Base-by-base conservation (phyloP, 163 green algal species). In the Coccomyxa subellipsoidea region DNA sequence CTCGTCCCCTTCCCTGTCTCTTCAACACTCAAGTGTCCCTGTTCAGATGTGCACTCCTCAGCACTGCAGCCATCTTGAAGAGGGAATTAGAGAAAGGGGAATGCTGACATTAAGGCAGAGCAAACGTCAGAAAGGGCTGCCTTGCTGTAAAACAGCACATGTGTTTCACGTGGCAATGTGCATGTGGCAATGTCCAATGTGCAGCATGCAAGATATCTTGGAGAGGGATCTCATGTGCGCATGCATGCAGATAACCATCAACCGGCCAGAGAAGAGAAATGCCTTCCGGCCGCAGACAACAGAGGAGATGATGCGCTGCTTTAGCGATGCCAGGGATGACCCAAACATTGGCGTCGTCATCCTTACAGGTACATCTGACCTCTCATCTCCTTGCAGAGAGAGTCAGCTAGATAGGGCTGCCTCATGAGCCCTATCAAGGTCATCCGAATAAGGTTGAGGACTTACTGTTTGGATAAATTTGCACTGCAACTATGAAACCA, bases 231-330 rank as follows among this genome's bases (percentile, higher is more conserved):
- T 31, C 21, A 27, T 66, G 36, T 39, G 23, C 54, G 71, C 6
- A n/a, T 54, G n/a, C 12, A 29, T 87, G 82, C 91, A 98, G 94
- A 97, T 99, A 32, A 98, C 91, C 54, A 99, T 99, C 85, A 98
- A 99, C 84, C 84, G 96, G 0, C 96, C 95, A 29, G 83, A 98
- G 27, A 94, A 92, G 81, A 87, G 96, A n/a, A 99, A 99, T 79
- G 97, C 96, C 1, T 99, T 99, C 90, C 94, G 88, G 5, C 96
- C 96, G 4, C 86, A 88, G 35, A 99, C 91, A 93, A 92, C 98
- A 7, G 86, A 90, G 80, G 96, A 99, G 89, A 91, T 99, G 86
- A 94, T 89, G 0, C 83, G 85, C 79, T 98, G 94, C 87, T 96
- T 99, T 79, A 80, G 85, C 0, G 95, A 98, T 84, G 95, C 94